Evolutionary conservation across 2,329 filamentous ascomycete species (phyloP).

Genomic region (Botrytis elliptica): DNA sequence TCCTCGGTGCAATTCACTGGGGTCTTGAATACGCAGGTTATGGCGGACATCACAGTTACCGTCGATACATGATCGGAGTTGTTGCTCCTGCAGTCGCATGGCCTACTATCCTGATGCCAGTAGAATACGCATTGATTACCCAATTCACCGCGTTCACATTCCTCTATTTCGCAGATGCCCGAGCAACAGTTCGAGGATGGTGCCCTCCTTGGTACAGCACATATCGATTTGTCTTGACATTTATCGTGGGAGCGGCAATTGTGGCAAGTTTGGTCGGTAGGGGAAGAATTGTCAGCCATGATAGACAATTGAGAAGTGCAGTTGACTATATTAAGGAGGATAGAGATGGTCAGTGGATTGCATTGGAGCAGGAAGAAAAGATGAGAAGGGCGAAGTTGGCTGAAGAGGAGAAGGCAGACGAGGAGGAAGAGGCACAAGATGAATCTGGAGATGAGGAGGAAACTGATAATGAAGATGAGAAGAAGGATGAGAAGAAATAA

Average conservation of each 20-base stretch:
- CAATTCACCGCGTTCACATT: slow-evolving; percentile 84
- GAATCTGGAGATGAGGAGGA: slow-evolving; percentile 38
- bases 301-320: slow-evolving; percentile 36
- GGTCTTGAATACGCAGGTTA: slow-evolving; percentile 80
- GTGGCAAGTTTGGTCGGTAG: slow-evolving; percentile 78
- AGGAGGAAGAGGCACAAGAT: slow-evolving; percentile 23
- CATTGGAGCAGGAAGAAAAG: slow-evolving; percentile 36
- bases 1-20: slow-evolving; percentile 91
- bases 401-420: slow-evolving; percentile 26
- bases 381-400: slow-evolving; percentile 28
- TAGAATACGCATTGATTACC: slow-evolving; percentile 79
- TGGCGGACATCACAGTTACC: slow-evolving; percentile 66
- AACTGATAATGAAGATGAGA: slow-evolving; percentile 42
- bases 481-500: slow-evolving; percentile 25
- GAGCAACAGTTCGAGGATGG: slow-evolving; percentile 72
- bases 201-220: slow-evolving; percentile 81
- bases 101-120: slow-evolving; percentile 82
- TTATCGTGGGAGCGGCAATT: slow-evolving; percentile 81
- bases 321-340: slow-evolving; percentile 36
- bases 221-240: slow-evolving; percentile 90
- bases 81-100: slow-evolving; percentile 78
- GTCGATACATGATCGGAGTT: slow-evolving; percentile 81
- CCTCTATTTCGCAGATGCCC: slow-evolving; percentile 81
- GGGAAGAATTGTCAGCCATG: slow-evolving; percentile 53
- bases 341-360: slow-evolving; percentile 35